Evolutionary conservation across 208 protist species (phyloP).

Genomic region (Acanthamoeba royreba): DNA sequence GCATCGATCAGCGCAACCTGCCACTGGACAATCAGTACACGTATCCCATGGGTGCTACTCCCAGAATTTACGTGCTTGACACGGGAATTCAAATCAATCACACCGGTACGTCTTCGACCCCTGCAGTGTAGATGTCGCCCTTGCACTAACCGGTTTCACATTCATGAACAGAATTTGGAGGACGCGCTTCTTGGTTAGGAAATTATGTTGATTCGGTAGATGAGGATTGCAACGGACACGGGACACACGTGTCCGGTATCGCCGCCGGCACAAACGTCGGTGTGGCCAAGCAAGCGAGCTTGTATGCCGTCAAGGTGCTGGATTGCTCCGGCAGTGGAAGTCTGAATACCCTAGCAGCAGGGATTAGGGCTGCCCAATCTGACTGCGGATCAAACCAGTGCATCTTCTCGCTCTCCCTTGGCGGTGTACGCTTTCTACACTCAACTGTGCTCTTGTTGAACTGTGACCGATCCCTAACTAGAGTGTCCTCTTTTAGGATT

Average conservation of each 20-base stretch:
- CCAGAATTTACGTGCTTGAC: not conserved
- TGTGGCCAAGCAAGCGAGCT: slow-evolving; percentile 4
- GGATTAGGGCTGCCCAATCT: not conserved
- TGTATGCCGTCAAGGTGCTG: slow-evolving; percentile 34
- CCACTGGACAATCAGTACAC: not conserved
- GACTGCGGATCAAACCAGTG: not conserved
- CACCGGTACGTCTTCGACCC: too few relatives aligned
- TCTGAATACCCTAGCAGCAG: not conserved
- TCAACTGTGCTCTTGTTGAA: too few relatives aligned
- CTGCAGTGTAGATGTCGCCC: too few relatives aligned
- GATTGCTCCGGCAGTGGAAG: not conserved
- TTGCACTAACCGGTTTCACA: not conserved
- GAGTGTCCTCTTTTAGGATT: not conserved
- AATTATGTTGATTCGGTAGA: not conserved
- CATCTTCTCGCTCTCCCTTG: not conserved
- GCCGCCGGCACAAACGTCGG: not conserved
- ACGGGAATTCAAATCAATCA: not conserved
- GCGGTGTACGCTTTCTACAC: not conserved
- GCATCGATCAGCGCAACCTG: slow-evolving; percentile 13
- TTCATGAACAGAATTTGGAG: slow-evolving; percentile 25
- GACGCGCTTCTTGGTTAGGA: not conserved
- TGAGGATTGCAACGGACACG: slow-evolving; percentile 16
- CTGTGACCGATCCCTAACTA: too few relatives aligned
- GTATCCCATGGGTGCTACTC: not conserved
- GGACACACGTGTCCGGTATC: slow-evolving; percentile 43